Base-by-base conservation (phyloP, 257 asterid species). In the Eustoma russellianum region DNA sequence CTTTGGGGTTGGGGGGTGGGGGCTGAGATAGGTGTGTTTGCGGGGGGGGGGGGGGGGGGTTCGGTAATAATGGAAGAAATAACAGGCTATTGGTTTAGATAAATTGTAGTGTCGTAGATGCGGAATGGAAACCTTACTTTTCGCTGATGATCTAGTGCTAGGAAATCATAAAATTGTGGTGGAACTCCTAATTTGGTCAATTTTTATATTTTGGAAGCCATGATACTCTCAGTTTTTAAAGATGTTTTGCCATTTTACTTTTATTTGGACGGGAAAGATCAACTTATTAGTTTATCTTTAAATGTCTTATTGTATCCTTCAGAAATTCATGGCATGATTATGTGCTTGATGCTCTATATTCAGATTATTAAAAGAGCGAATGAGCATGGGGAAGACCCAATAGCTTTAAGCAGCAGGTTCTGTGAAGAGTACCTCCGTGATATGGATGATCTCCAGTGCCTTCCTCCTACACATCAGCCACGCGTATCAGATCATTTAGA, bases 381-480 rank as follows among this genome's bases (percentile, higher is more conserved):
- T 72, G 84, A 81, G 68, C 41, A 48, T 48, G 85, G 81, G 41
- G 85, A 83, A 64, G 82, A 86, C 63, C 79, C 90, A n/a, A 66
- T 67, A 62, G 68, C 53, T 35, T 73, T 83, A 79, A 86, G 94
- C 68, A 74, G 79, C 41, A 71, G 85, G 60, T 90, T 74, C 76
- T 90, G 97, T 72, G 45, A 81, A 48, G 97, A 89, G 73, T 89
- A 74, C 66, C 83, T 81, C 34, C 69, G 30, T n/a, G 97, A 90
- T 70, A 83, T 90, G 96, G 70, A 62, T 61, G 93, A 76, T 81
- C 93, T 86, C 62, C 94, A 86, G 64, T 83, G 94, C 81, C 90
- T 81, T 59, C 59, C 59, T 63, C 94, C 93, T 41, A 83, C 93
- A 33, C 80, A 86, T 70, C 88, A 86, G 66, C 86, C 95, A 34